Conservation (phyloP, 495 filamentous ascomycete species). For the Corynascus novoguineensis region DNA sequence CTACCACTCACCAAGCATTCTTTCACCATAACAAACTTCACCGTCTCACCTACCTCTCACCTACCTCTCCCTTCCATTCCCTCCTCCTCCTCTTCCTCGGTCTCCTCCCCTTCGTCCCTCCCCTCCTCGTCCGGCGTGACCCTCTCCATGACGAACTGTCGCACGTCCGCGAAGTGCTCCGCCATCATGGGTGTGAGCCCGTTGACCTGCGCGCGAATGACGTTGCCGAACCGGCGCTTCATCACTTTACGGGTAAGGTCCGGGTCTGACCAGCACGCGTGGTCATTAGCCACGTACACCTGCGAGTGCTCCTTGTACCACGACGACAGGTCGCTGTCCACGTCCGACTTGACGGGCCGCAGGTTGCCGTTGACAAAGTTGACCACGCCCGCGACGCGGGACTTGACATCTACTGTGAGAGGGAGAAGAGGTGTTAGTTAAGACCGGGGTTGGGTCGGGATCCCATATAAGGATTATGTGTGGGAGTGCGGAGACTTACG, state of each 20-base stretch:
- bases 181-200: slow-evolving; percentile 61
- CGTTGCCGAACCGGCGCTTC: slow-evolving; percentile 60
- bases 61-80: background rate
- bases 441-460: background rate
- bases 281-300: slow-evolving; percentile 66
- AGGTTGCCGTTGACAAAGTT: slow-evolving; percentile 59
- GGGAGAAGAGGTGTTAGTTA: slow-evolving; percentile 6
- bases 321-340: slow-evolving; percentile 55
- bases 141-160: slow-evolving; percentile 49
- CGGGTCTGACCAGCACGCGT: slow-evolving; percentile 62
- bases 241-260: slow-evolving; percentile 53
- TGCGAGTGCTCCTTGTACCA: slow-evolving; percentile 72
- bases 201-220: slow-evolving; percentile 48
- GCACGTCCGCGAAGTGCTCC: slow-evolving; percentile 52
- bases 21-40: no score
- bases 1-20: background rate
- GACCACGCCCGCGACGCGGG: slow-evolving; percentile 44
- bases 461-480: no score
- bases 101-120: slow-evolving; percentile 29
- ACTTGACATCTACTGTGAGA: slow-evolving; percentile 37
- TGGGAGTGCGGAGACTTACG: slow-evolving; percentile 38
- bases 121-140: slow-evolving; percentile 34
- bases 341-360: slow-evolving; percentile 60
- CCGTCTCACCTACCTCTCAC: background rate
- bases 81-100: slow-evolving; percentile 36